Evolutionary conservation across 2,329 filamentous ascomycete species (phyloP).

Genomic region (Microcyclospora tardicrescens): DNA sequence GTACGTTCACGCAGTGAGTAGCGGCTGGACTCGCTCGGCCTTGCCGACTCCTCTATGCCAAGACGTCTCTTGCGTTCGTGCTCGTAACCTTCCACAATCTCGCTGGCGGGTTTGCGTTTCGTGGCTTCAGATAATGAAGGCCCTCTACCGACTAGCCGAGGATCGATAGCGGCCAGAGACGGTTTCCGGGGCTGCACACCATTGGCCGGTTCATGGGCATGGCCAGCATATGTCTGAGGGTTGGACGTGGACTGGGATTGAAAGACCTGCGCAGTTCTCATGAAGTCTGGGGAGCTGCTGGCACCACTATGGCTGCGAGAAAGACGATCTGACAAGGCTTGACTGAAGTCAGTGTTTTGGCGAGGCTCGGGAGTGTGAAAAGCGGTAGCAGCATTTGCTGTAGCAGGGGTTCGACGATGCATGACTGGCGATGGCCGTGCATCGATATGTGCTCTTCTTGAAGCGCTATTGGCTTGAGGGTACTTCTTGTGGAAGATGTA

Average conservation of each 20-base stretch:
- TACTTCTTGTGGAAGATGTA: conserved; percentile 10
- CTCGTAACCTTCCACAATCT: conserved; percentile 10
- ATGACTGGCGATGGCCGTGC: neutral
- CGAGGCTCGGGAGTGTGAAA: neutral
- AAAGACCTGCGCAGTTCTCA: conserved; percentile 1
- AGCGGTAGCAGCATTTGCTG: neutral
- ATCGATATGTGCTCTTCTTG: conserved; percentile 4
- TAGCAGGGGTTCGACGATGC: neutral
- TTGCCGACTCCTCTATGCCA: neutral
- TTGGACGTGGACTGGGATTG: neutral
- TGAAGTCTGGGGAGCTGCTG: conserved; percentile 16
- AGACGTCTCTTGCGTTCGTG: conserved; percentile 11
- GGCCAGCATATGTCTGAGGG: neutral
- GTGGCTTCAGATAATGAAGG: neutral
- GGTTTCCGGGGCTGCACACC: neutral
- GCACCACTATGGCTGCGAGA: neutral
- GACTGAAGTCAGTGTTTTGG: neutral
- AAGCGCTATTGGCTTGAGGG: conserved; percentile 16
- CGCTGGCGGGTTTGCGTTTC: conserved; percentile 14
- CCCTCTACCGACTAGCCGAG: conserved; percentile 2
- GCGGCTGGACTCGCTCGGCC: neutral
- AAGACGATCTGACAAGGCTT: neutral
- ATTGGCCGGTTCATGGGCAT: neutral
- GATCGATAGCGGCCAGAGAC: conserved; percentile 2
- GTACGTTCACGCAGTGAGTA: too few species aligned